Conservation (phyloP, 176 grass and related monocot genomes). For the Panicum miliaceum region DNA sequence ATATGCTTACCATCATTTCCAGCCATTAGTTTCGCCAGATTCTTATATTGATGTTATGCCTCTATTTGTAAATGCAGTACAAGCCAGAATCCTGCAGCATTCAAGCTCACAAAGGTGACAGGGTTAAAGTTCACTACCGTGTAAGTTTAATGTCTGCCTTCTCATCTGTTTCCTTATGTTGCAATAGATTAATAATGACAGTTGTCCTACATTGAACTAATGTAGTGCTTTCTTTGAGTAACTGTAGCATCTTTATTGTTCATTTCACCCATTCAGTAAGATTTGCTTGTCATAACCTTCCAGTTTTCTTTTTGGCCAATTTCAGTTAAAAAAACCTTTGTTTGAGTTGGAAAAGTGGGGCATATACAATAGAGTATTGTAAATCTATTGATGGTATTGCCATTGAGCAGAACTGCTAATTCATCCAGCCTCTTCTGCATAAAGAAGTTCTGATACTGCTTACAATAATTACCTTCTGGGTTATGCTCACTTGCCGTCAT, state of each 20-base stretch:
- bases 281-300: neutral
- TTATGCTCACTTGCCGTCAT: slow-evolving; percentile 1
- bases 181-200: neutral
- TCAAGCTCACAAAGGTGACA: slow-evolving; percentile 96
- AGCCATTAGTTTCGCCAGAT: neutral
- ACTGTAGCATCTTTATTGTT: neutral
- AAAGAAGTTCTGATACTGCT: neutral
- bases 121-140: slow-evolving; percentile 96
- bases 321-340: neutral
- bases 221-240: neutral
- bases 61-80: slow-evolving; percentile 53
- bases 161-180: neutral
- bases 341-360: neutral
- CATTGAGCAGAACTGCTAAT: neutral
- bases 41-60: slow-evolving; percentile 18
- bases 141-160: slow-evolving; percentile 55
- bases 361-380: neutral
- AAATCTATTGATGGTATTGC: neutral
- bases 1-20: neutral
- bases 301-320: neutral
- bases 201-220: neutral
- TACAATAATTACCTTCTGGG: neutral
- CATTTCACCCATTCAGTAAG: neutral
- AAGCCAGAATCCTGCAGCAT: slow-evolving; percentile 92
- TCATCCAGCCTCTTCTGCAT: neutral